These are phyloP conservation scores for Acephala macrosclerotiorum DNA, from an alignment of 2,329 filamentous ascomycete species.

Conservation along the genomic window DNA sequence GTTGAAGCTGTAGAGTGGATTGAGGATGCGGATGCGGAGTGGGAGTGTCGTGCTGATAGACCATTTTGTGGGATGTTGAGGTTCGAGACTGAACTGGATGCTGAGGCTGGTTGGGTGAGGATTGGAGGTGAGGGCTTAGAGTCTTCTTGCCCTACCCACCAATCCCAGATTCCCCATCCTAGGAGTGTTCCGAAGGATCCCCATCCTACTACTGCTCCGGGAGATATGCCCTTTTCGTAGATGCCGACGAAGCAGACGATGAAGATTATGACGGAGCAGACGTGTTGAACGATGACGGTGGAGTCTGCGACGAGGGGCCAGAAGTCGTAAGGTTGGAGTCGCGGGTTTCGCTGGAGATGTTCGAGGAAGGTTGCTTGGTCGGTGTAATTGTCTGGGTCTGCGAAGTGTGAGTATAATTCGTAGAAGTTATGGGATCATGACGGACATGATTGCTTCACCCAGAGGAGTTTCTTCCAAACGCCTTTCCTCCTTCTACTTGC, in stretches of 20 bases:
- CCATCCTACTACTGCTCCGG: conserved; percentile 87
- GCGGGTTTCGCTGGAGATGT: conserved; percentile 91
- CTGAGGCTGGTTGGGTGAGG: conserved; percentile 39
- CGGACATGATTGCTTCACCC: conserved; percentile 95
- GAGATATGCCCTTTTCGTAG: conserved; percentile 84
- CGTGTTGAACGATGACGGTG: conserved; percentile 96
- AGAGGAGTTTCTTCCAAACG: conserved; percentile 94
- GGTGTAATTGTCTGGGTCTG: conserved; percentile 98
- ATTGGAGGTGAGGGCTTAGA: conserved; percentile 29
- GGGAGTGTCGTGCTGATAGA: conserved; percentile 48
- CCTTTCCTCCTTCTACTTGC: conserved; percentile 68
- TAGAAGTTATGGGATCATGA: conserved; percentile 2
- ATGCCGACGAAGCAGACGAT: conserved; percentile 94
- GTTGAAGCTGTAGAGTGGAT: conserved; percentile 52
- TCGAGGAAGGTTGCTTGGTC: conserved; percentile 97
- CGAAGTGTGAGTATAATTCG: conserved; percentile 33
- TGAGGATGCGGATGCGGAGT: conserved; percentile 63
- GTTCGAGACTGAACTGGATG: conserved; percentile 41
- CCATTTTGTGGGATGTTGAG: conserved; percentile 30
- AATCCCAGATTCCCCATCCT: conserved; percentile 92
- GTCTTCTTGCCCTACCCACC: conserved; percentile 81
- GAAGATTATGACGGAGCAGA: conserved; percentile 94
- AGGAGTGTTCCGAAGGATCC: conserved; percentile 83
- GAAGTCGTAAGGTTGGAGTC: conserved; percentile 94
- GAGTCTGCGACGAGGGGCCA: conserved; percentile 96